These are phyloP conservation scores for Metschnikowia amazonensis DNA, from an alignment of 805 yeast genomes.

Conservation along the genomic window DNA sequence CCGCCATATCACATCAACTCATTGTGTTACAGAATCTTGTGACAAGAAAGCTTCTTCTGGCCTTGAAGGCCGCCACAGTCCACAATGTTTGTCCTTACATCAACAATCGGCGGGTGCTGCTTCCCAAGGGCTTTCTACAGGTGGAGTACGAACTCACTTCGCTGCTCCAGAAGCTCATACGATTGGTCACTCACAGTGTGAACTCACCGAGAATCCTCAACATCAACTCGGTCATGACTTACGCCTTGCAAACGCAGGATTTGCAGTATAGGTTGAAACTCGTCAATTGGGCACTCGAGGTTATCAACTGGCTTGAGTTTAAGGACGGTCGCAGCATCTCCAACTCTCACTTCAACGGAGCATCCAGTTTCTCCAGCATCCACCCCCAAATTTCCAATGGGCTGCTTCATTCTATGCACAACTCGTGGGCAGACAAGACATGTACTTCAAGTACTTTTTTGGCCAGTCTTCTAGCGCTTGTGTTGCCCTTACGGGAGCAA, in stretches of 20 bases:
- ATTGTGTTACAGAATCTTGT: constrained; percentile 38
- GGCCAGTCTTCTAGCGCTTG: constrained; percentile 45
- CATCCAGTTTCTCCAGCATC: constrained; percentile 8
- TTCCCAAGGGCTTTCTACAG: constrained; percentile 39
- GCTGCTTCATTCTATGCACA: constrained; percentile 3
- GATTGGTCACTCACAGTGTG: constrained; percentile 35
- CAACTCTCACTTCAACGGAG: constrained; percentile 7
- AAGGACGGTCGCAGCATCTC: constrained; percentile 40
- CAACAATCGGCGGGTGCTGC: constrained; percentile 32
- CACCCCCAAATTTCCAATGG: constrained; percentile 7
- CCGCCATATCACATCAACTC: constrained; percentile 40
- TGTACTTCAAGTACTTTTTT: constrained; percentile 33
- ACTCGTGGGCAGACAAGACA: constrained; percentile 7
- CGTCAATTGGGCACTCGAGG: constrained; percentile 50
- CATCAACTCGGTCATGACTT: constrained; percentile 34
- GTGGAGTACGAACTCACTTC: constrained; percentile 41
- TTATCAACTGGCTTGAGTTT: constrained; percentile 52
- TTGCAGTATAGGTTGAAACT: constrained; percentile 34
- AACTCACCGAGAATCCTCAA: constrained; percentile 47
- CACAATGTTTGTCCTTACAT: constrained; percentile 22
- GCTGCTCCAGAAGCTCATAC: constrained; percentile 34
- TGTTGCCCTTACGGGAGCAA: constrained; percentile 38
- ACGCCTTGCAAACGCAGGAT: constrained; percentile 9
- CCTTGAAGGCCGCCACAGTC: constrained; percentile 19
- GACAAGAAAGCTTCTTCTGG: constrained; percentile 32